Conservation (phyloP, 2,329 filamentous ascomycete genomes). For the Chaetomiaceae sp. region DNA sequence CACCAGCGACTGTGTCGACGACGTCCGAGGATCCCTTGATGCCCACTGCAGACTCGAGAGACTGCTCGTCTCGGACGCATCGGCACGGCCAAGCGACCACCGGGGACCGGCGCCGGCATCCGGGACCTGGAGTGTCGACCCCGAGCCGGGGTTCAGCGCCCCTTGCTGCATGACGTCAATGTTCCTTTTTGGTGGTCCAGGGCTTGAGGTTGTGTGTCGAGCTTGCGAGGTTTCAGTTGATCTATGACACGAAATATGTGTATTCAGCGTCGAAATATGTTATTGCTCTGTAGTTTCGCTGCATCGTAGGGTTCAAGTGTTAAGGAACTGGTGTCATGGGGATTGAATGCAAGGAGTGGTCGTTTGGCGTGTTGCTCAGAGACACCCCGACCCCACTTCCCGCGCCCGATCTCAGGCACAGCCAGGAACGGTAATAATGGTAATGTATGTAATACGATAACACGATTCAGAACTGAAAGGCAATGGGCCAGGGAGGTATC, state of each 20-base stretch:
- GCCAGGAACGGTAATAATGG: background rate
- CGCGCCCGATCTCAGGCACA: background rate
- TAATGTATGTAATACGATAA: background rate
- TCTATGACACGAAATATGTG: background rate
- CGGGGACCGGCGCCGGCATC: background rate
- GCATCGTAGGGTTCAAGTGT: too few species aligned
- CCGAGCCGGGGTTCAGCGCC: background rate
- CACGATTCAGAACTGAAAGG: background rate
- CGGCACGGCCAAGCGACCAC: background rate
- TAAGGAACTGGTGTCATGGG: too few species aligned
- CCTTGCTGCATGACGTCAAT: constrained; percentile 14
- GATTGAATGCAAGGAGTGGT: background rate
- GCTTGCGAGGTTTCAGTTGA: background rate
- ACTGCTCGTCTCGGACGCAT: background rate
- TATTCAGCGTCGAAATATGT: too few species aligned
- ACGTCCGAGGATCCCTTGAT: constrained; percentile 42
- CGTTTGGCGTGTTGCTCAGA: background rate
- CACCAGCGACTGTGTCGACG: constrained; percentile 44
- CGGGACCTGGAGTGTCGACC: background rate
- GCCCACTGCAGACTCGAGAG: constrained; percentile 15
- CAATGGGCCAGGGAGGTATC: background rate
- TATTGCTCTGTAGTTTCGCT: too few species aligned
- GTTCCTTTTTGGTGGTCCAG: background rate
- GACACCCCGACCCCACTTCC: background rate
- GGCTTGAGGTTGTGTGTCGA: too few species aligned